phyloP scores from a whole-genome alignment of 2,329 filamentous ascomycete species.

The Trichophyton verrucosum region DNA sequence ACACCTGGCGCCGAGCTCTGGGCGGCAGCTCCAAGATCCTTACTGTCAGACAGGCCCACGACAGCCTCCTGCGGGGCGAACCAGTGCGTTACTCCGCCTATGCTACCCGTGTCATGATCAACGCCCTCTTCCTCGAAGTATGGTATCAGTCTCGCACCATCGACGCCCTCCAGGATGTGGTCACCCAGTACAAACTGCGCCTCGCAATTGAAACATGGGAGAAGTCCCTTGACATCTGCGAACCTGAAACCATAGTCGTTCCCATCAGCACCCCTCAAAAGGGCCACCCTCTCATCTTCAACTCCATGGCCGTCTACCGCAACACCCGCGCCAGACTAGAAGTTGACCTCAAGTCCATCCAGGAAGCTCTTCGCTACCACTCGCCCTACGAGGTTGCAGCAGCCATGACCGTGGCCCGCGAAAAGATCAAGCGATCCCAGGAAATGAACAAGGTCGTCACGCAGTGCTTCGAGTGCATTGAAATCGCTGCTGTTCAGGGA shows the following conservation, averaged over 20 bases:
- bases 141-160: slow-evolving; percentile 99
- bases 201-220: slow-evolving; percentile 98
- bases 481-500: slow-evolving; percentile 85
- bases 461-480: slow-evolving; percentile 94
- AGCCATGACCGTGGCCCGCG: slow-evolving; percentile 87
- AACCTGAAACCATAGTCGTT: slow-evolving; percentile 77
- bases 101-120: slow-evolving; percentile 96
- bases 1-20: slow-evolving; percentile 59
- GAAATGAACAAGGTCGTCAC: slow-evolving; percentile 99
- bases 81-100: slow-evolving; percentile 87
- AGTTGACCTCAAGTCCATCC: slow-evolving; percentile 88
- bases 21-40: slow-evolving; percentile 52
- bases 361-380: slow-evolving; percentile 93
- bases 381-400: slow-evolving; percentile 94
- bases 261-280: slow-evolving; percentile 90
- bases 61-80: slow-evolving; percentile 90
- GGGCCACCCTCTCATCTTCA: slow-evolving; percentile 92
- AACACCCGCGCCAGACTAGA: slow-evolving; percentile 86
- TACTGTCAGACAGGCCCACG: slow-evolving; percentile 87
- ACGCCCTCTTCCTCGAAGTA: slow-evolving; percentile 91
- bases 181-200: slow-evolving; percentile 94
- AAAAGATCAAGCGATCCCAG: slow-evolving; percentile 84
- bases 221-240: slow-evolving; percentile 84
- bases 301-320: slow-evolving; percentile 91
- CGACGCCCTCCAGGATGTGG: slow-evolving; percentile 92